These are phyloP conservation scores for Dryas alaskensis DNA, from an alignment of 306 rosid species.

Conservation along the genomic window DNA sequence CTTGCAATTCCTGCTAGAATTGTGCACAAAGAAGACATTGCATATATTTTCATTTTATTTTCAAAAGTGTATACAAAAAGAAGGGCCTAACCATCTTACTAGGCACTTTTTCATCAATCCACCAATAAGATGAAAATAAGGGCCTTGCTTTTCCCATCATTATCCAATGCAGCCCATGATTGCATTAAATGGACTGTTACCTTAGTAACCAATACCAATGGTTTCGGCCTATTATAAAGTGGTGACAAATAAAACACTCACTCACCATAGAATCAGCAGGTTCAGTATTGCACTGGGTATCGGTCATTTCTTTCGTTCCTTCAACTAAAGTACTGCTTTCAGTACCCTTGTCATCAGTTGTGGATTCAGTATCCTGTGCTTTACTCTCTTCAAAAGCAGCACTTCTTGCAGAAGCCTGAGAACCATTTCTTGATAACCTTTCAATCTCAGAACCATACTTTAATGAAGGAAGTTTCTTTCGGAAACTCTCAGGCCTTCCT, in stretches of 20 bases:
- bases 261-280: slow-evolving; percentile 51
- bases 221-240: not conserved
- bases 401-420: slow-evolving; percentile 35
- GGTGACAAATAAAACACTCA: slow-evolving; percentile 17
- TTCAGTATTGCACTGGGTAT: slow-evolving; percentile 28
- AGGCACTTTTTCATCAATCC: not conserved
- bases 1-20: not conserved
- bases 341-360: slow-evolving; percentile 33
- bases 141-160: not conserved
- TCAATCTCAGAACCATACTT: slow-evolving; percentile 35
- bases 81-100: not conserved
- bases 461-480: slow-evolving; percentile 44
- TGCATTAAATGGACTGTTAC: not conserved
- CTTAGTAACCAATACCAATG: not conserved
- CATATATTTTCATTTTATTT: not conserved
- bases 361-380: slow-evolving; percentile 33
- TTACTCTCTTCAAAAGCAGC: slow-evolving; percentile 31
- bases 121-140: not conserved
- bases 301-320: slow-evolving; percentile 34
- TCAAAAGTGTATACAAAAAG: not conserved
- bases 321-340: slow-evolving; percentile 25
- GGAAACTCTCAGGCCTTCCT: slow-evolving; percentile 62
- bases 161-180: not conserved
- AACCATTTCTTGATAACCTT: slow-evolving; percentile 35
- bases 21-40: not conserved